These are phyloP conservation scores for Fusarium brevicatenulatum DNA, from an alignment of 2,329 filamentous ascomycete species.

Conservation along the genomic window DNA sequence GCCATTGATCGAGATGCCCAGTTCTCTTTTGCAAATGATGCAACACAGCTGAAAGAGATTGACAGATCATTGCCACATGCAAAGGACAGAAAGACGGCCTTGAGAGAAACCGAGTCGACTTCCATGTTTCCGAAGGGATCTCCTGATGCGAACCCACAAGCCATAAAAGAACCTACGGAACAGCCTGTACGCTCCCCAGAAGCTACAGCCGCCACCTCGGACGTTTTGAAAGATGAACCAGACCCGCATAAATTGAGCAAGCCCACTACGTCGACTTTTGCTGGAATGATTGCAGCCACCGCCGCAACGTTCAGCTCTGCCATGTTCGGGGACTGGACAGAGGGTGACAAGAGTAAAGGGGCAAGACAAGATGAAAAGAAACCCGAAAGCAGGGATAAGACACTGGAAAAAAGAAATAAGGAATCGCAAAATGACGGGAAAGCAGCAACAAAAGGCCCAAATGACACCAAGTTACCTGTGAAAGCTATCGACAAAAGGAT, in stretches of 20 bases:
- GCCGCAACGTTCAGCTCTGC: conserved; percentile 42
- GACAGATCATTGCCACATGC: conserved; percentile 25
- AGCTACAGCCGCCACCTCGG: background rate
- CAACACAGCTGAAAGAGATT: background rate
- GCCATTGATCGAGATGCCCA: background rate
- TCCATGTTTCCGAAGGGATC: conserved; percentile 5
- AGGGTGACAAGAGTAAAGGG: conserved; percentile 49
- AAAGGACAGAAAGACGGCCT: conserved; percentile 44
- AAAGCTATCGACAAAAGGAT: conserved; percentile 30
- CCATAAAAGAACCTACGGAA: background rate
- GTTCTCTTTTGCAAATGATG: background rate
- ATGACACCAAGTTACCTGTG: background rate
- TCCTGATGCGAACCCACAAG: conserved; percentile 5
- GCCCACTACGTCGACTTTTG: conserved; percentile 11
- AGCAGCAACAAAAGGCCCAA: background rate
- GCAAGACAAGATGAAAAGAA: conserved; percentile 45
- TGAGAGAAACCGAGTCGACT: conserved; percentile 1
- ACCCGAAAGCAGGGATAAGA: background rate
- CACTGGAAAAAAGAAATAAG: background rate
- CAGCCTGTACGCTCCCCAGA: background rate
- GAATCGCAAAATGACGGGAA: background rate
- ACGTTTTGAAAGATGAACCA: background rate
- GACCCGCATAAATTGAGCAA: background rate
- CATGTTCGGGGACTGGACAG: conserved; percentile 43
- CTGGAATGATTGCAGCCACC: conserved; percentile 24